phyloP scores from a whole-genome alignment of 148 eudicot species.

The Gaultheria prostrata region DNA sequence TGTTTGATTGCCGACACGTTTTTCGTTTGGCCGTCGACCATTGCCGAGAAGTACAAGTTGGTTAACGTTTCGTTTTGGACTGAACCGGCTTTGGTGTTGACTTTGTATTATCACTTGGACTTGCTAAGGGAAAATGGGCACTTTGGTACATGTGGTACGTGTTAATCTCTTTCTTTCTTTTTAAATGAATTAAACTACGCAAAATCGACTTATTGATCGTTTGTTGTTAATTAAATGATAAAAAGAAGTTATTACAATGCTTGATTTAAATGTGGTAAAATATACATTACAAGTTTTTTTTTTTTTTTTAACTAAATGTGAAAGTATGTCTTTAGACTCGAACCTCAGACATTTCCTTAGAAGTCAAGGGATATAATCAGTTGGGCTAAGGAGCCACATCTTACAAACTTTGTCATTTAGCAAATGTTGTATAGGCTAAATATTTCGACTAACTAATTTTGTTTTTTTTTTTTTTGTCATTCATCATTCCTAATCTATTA shows the following conservation, averaged over 20 bases:
- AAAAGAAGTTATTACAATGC: too few relatives aligned
- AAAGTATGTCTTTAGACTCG: too few relatives aligned
- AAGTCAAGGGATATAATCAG: too few relatives aligned
- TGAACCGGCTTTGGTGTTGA: conserved; percentile 45
- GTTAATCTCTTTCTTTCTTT: neutral
- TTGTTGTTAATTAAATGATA: neutral
- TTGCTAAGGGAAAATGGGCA: conserved; percentile 42
- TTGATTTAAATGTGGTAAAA: too few relatives aligned
- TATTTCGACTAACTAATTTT: neutral
- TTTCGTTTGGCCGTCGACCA: conserved; percentile 35
- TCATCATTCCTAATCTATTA: too few relatives aligned
- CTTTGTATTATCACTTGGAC: conserved; percentile 42
- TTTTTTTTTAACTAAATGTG: too few relatives aligned
- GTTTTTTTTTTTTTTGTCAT: too few relatives aligned
- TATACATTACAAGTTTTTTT: too few relatives aligned
- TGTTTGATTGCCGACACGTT: conserved; percentile 47
- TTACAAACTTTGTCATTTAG: neutral
- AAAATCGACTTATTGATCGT: neutral
- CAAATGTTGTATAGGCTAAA: neutral
- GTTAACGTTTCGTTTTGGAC: conserved; percentile 50
- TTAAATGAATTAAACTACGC: neutral
- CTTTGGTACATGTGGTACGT: conserved; percentile 30
- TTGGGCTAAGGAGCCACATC: too few relatives aligned
- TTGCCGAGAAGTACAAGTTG: conserved; percentile 38
- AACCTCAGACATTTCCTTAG: too few relatives aligned